Percentiles rank a stretch among this genome's conserved stretches.
phyloP scores from a whole-genome alignment of 441 rosid species.

The Euphorbia corollata region DNA sequence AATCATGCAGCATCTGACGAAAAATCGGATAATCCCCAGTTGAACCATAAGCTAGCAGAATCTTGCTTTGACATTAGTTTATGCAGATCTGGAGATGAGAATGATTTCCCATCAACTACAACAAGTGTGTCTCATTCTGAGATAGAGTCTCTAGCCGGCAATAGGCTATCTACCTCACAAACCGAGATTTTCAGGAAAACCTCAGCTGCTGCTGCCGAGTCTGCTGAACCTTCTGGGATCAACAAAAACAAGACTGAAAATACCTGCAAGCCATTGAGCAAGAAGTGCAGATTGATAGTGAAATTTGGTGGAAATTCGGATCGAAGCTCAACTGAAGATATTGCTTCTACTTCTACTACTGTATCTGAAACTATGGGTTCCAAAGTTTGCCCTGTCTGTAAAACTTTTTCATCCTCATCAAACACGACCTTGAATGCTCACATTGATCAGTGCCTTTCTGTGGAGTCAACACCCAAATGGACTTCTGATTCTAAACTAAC shows the following conservation, averaged over 20 bases:
- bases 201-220: conserved; percentile 30
- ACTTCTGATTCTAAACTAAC: conserved; percentile 48
- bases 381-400: conserved; percentile 97
- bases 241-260: conserved; percentile 32
- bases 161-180: conserved; percentile 36
- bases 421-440: conserved; percentile 98
- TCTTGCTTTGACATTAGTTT: conserved; percentile 36
- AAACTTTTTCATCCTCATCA: conserved; percentile 85
- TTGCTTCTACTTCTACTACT: conserved; percentile 46
- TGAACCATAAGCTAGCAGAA: conserved; percentile 25
- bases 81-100: conserved; percentile 44
- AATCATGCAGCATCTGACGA: conserved; percentile 25
- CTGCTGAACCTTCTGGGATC: conserved; percentile 26
- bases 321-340: conserved; percentile 57
- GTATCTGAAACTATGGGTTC: conserved; percentile 76
- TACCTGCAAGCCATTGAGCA: conserved; percentile 32
- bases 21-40: conserved; percentile 24
- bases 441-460: conserved; percentile 91
- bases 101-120: conserved; percentile 53
- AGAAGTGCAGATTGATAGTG: conserved; percentile 68
- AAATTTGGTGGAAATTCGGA: conserved; percentile 58
- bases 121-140: conserved; percentile 45
- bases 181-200: conserved; percentile 28
- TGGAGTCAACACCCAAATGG: conserved; percentile 58
- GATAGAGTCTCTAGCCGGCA: conserved; percentile 39